Evolutionary conservation across 305 asterid species (phyloP).

Genomic region (Andrographis paniculata): DNA sequence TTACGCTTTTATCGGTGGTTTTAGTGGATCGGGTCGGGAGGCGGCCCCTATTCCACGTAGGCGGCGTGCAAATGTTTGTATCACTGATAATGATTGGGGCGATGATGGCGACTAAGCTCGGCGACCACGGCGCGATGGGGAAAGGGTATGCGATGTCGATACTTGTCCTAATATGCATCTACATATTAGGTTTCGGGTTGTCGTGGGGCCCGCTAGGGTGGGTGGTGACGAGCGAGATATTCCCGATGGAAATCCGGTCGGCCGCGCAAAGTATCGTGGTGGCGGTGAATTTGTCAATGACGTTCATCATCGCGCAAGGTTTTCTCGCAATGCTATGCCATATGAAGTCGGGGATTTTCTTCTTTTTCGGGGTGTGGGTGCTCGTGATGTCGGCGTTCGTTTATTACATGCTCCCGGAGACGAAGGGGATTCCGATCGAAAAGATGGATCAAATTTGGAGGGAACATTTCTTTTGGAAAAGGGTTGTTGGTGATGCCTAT

Average conservation of each 20-base stretch:
- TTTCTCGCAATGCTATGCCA: slow-evolving; percentile 37
- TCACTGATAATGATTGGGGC: slow-evolving; percentile 39
- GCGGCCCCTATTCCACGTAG: slow-evolving; percentile 26
- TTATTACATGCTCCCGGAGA: slow-evolving; percentile 40
- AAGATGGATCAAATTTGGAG: slow-evolving; percentile 39
- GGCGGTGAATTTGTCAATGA: slow-evolving; percentile 25
- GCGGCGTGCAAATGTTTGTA: slow-evolving; percentile 43
- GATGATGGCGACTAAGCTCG: slow-evolving; percentile 24
- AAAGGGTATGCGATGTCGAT: not conserved
- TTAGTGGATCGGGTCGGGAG: slow-evolving; percentile 56
- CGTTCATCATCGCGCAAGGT: slow-evolving; percentile 31
- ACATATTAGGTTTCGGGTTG: not conserved
- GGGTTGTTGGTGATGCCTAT: slow-evolving; percentile 15
- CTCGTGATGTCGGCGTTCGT: slow-evolving; percentile 40
- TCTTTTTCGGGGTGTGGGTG: slow-evolving; percentile 43
- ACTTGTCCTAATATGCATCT: not conserved
- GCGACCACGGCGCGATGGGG: not conserved
- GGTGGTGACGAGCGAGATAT: slow-evolving; percentile 40
- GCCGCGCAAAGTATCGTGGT: slow-evolving; percentile 43
- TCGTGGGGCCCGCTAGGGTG: slow-evolving; percentile 55
- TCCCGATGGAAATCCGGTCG: slow-evolving; percentile 41
- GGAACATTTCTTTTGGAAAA: slow-evolving; percentile 41
- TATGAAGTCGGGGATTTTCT: slow-evolving; percentile 34
- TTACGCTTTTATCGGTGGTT: slow-evolving; percentile 32
- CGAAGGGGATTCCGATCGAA: slow-evolving; percentile 41